Evolutionary conservation across 305 asterid genomes (phyloP).

Genomic region (Solanum hybrid): DNA sequence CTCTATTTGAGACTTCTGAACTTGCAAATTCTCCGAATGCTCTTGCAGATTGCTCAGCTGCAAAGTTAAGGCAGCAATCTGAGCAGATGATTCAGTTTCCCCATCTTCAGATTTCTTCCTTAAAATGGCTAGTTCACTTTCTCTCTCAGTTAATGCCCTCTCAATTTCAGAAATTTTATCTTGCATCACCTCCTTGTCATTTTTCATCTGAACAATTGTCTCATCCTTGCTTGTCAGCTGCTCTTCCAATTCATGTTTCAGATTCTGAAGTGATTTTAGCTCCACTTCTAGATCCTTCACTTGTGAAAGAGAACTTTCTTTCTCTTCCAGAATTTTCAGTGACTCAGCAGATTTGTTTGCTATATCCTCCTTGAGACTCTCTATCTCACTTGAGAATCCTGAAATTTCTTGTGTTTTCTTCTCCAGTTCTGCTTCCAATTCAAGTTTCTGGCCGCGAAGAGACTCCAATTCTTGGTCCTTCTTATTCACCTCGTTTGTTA

Average conservation of each 20-base stretch:
- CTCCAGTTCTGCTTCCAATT: slow-evolving; percentile 42
- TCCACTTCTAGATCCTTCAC: slow-evolving; percentile 35
- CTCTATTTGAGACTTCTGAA: slow-evolving; percentile 54
- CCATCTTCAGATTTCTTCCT: slow-evolving; percentile 34
- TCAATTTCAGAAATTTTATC: slow-evolving; percentile 34
- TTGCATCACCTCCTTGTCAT: slow-evolving; percentile 29
- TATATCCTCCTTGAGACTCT: slow-evolving; percentile 31
- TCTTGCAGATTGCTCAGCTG: slow-evolving; percentile 35
- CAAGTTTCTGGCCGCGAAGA: slow-evolving; percentile 32
- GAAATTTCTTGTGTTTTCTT: slow-evolving; percentile 40
- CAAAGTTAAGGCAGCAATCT: slow-evolving; percentile 26
- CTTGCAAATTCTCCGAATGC: slow-evolving; percentile 27
- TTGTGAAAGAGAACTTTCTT: slow-evolving; percentile 25
- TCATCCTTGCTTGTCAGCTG: slow-evolving; percentile 30
- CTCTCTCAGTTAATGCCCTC: slow-evolving; percentile 28
- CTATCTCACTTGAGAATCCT: slow-evolving; percentile 24
- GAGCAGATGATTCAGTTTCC: slow-evolving; percentile 29
- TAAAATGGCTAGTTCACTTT: slow-evolving; percentile 26
- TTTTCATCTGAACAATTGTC: slow-evolving; percentile 30
- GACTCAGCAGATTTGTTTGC: slow-evolving; percentile 35
- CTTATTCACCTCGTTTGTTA: slow-evolving; percentile 28
- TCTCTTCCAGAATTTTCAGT: slow-evolving; percentile 44
- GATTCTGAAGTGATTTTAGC: slow-evolving; percentile 29
- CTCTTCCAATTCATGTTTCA: slow-evolving; percentile 40
- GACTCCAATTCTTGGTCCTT: slow-evolving; percentile 45